Evolutionary conservation across 371 early-diverging fungal genomes (phyloP).

Genomic region (Capniomyces stellatus): DNA sequence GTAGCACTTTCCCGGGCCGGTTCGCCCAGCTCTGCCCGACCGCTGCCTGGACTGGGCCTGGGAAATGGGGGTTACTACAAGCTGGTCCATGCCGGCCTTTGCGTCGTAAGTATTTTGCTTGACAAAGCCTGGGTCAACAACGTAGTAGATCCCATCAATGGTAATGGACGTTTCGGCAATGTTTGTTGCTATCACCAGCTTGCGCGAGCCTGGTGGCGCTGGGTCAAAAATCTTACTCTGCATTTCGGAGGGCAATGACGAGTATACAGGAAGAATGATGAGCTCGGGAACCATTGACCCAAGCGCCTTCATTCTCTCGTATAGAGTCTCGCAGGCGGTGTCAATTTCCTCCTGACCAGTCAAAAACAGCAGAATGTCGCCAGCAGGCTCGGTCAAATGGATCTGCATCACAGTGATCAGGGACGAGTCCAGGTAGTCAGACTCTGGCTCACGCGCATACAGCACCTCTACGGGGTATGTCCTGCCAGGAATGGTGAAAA

Average conservation of each 20-base stretch:
- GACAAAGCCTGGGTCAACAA: conserved; percentile 94
- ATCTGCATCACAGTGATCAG: conserved; percentile 92
- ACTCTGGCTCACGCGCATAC: conserved; percentile 85
- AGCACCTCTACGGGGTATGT: conserved; percentile 89
- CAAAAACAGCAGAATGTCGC: conserved; percentile 93
- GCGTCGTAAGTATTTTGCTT: conserved; percentile 95
- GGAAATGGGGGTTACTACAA: conserved; percentile 84
- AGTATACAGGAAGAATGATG: conserved; percentile 85
- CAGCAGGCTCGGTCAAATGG: conserved; percentile 86
- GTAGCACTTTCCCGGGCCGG: conserved; percentile 92
- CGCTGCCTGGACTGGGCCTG: conserved; percentile 95
- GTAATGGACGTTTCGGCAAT: conserved; percentile 99
- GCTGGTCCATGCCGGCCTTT: conserved; percentile 84
- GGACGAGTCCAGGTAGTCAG: conserved; percentile 85
- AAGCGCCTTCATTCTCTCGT: conserved; percentile 88
- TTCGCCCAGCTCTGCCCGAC: conserved; percentile 96
- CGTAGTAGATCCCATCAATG: conserved; percentile 95
- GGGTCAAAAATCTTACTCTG: conserved; percentile 90
- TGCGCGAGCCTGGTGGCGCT: conserved; percentile 76
- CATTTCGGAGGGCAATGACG: conserved; percentile 84
- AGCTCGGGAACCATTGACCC: conserved; percentile 86
- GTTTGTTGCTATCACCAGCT: conserved; percentile 96
- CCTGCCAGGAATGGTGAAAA: conserved; percentile 92
- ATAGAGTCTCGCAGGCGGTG: conserved; percentile 76
- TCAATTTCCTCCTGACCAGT: conserved; percentile 98